Evolutionary conservation across 371 early-diverging fungal genomes (phyloP), one percentile per base, ranked within the genome.

Genomic region (Amoeboaphelidium protococcarum): DNA sequence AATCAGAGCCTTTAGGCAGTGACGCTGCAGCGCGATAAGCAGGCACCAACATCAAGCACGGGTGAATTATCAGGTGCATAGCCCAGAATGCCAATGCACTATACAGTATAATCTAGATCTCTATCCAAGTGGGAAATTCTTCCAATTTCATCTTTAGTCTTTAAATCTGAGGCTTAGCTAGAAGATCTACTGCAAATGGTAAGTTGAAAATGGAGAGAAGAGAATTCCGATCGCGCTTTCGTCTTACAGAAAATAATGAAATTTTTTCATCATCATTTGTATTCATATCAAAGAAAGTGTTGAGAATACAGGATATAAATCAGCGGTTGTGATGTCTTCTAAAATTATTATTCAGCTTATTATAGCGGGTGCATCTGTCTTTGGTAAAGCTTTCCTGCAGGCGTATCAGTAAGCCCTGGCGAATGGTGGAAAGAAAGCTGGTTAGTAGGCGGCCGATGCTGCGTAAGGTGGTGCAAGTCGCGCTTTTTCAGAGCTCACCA

Each of bases 341-440:
- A 58, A 61, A 63, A 60, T 84, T 40, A 70, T 89, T 51, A 76
- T 82, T 37, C 87, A 91, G 62, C 70, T 92, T 57, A 64, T 87
- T 26, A 61, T 87, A 10, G 73, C 74, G 47, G 82, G 87, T 40
- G 66, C 78, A 12, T 78, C 77, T 47, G 82, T 92, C 53, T 67
- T 88, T 31, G 86, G 87, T 40, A 73, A 76, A 57, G 94, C 94
- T 23, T 84, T 88, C 59, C 70, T 82, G 54, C 91, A 86, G 37
- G 91, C 94, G 22, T 89, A 82, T 60, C 78, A 76, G 47, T 80
- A 85, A 57, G 90, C 88, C 12, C 76, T 82, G 41, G 80, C 79
- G 23, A 81, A 85, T 87, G 76, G 25, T 55, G 61, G 1, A 50
- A 24, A 50, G n/a, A 41, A 20, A 6, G 37, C 27, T 13, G 64